Evolutionary conservation across 495 filamentous ascomycete species (phyloP), one percentile per base, ranked within the genome.

Genomic region (Cairneyella variabilis): DNA sequence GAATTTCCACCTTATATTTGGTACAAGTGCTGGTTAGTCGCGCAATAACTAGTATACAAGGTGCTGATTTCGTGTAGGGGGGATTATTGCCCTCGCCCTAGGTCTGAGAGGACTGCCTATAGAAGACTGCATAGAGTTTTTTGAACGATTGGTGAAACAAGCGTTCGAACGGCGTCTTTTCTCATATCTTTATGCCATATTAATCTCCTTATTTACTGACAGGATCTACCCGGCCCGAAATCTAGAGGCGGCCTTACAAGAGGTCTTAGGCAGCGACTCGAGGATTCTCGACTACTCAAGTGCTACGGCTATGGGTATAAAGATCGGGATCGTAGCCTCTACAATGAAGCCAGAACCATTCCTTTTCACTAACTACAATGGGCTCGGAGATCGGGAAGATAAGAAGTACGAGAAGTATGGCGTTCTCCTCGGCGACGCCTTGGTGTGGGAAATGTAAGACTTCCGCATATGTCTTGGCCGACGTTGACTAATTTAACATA

Each of bases 301-400:
- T 27, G 12, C 21, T 17, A 45, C 34, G 12, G 21, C 37, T 39
- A 54, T 51, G n/a, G 40, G 52, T 27, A 22, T 51, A 4, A 66
- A 64, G 42, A 46, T 62, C 3, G 58, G 39, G 10, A 51, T 70
- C 14, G 59, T 60, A 36, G 62, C 61, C 12, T 67, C 54, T 8
- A 58, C 64, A 14, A 54, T 64, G 7, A 56, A 65, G 26, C 44
- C 48, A 21, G 53, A 53, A 14, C 38, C 43, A 6, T 64, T 48
- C 36, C 52, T 68, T 20, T 67, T 70, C 27, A 62, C 52, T 17
- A 70, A 68, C 36, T 68, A 67, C 30, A 70, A 70, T 57, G 55
- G 27, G 27, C 39, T 54, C 26, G 38, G 10, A 53, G 21, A 43
- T 22, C 16, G 3, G 16, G 10, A 34, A 63, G 57, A 56, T n/a